A percentile compares a stretch with the other conserved stretches of the same genome.
These are phyloP conservation scores for Torulaspora franciscae DNA, from an alignment of 805 yeast species.

Conservation along the genomic window DNA sequence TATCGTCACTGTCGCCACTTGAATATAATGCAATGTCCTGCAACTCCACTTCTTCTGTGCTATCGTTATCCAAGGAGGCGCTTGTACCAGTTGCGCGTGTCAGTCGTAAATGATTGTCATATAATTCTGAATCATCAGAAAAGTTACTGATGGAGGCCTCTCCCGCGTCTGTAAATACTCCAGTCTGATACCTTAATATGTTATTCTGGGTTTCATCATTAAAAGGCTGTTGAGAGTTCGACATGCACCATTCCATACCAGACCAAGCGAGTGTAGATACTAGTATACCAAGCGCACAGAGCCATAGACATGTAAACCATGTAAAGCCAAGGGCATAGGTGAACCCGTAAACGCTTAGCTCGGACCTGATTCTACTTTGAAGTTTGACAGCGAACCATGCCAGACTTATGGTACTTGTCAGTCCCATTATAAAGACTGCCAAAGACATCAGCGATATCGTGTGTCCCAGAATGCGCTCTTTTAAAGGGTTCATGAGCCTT, in stretches of 20 bases:
- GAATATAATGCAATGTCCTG: conserved; percentile 23
- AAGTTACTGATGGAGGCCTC: not conserved
- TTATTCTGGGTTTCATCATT: conserved; percentile 13
- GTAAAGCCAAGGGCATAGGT: conserved; percentile 23
- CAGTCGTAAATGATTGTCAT: not conserved
- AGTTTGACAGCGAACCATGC: conserved; percentile 19
- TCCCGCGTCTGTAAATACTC: conserved; percentile 11
- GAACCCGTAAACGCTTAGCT: conserved; percentile 29
- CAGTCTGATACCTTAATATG: conserved; percentile 15
- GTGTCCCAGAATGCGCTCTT: conserved; percentile 25
- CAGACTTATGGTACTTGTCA: conserved; percentile 18
- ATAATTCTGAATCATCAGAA: not conserved
- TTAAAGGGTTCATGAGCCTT: conserved; percentile 17
- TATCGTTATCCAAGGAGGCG: conserved; percentile 4
- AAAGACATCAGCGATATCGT: conserved; percentile 25
- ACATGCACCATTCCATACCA: conserved; percentile 35
- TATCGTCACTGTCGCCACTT: conserved; percentile 16
- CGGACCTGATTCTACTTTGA: conserved; percentile 21
- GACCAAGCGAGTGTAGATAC: conserved; percentile 32
- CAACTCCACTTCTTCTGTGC: conserved; percentile 20
- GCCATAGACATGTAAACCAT: conserved; percentile 27
- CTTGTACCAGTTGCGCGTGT: not conserved
- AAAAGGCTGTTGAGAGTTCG: conserved; percentile 13
- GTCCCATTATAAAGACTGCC: conserved; percentile 20
- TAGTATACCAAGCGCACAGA: conserved; percentile 19